Conservation (phyloP, 176 grass and related monocot species). For the Avena insularis region DNA sequence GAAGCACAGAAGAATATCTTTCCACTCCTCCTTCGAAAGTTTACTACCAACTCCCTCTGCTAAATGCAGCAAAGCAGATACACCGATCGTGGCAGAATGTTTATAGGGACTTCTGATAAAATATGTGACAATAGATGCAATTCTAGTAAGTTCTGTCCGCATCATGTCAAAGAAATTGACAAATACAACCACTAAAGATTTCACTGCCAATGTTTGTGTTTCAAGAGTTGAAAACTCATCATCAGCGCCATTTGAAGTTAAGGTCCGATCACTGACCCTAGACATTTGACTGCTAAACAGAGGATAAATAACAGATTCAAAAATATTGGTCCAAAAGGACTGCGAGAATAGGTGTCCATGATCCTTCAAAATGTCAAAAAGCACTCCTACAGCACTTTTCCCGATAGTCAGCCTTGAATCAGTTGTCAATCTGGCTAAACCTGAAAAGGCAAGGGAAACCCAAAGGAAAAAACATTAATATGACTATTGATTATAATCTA, state of each 20-base stretch:
- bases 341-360: constrained; percentile 80
- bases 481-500: background rate
- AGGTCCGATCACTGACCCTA: constrained; percentile 40
- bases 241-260: constrained; percentile 45
- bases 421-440: constrained; percentile 86
- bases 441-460: constrained; percentile 50
- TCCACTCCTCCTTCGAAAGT: constrained; percentile 81
- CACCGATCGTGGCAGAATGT: constrained; percentile 79
- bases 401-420: constrained; percentile 83
- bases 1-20: constrained; percentile 66
- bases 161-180: constrained; percentile 75
- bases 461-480: background rate
- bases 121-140: constrained; percentile 61
- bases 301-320: constrained; percentile 80
- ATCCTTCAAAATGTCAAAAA: constrained; percentile 99
- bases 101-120: constrained; percentile 88
- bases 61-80: constrained; percentile 71
- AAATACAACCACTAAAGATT: constrained; percentile 85
- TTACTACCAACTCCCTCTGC: constrained; percentile 69
- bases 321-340: constrained; percentile 75
- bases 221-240: constrained; percentile 70
- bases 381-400: constrained; percentile 87
- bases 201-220: constrained; percentile 70
- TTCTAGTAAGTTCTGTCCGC: constrained; percentile 62
- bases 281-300: constrained; percentile 66